These are phyloP conservation scores for Rhizoclosmatium sp. DNA, from an alignment of 192 early-diverging fungal genomes.

Conservation along the genomic window DNA sequence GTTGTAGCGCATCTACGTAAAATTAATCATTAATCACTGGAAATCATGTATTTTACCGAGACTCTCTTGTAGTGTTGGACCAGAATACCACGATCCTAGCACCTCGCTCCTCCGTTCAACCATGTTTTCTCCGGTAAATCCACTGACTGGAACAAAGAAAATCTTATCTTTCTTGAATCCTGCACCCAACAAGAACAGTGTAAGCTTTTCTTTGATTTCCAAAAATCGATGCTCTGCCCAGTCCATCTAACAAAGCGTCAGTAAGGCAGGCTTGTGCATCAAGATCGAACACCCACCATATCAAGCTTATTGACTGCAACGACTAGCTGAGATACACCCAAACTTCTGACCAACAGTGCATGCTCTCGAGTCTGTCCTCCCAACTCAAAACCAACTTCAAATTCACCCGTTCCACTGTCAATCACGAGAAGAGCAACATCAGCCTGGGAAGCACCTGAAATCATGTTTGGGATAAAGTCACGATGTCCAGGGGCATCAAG, in stretches of 20 bases:
- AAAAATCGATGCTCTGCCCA: conserved; percentile 85
- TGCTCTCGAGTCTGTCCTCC: conserved; percentile 98
- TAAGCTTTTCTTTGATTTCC: conserved; percentile 76
- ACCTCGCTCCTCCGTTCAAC: conserved; percentile 52
- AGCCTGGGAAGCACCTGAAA: conserved; percentile 91
- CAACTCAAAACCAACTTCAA: conserved; percentile 94
- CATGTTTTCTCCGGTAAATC: conserved; percentile 91
- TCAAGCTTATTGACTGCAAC: conserved; percentile 98
- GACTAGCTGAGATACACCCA: conserved; percentile 92
- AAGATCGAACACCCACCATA: conserved; percentile 55
- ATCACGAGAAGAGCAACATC: conserved; percentile 96
- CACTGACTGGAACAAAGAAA: conserved; percentile 89
- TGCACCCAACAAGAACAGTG: conserved; percentile 75
- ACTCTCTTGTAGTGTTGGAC: conserved; percentile 77
- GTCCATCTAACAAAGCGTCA: conserved; percentile 55
- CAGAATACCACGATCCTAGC: conserved; percentile 78
- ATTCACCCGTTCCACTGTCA: conserved; percentile 86
- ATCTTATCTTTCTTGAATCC: conserved; percentile 82
- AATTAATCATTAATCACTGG: conserved; percentile 10
- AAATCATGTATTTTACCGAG: conserved; percentile 57
- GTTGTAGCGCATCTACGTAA: conserved; percentile 70
- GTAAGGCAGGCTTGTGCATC: background rate
- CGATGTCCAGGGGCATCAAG: conserved; percentile 97
- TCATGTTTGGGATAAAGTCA: conserved; percentile 99
- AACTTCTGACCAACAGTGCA: conserved; percentile 84